Evolutionary conservation across 768 basidiomycete genomes (phyloP).

Genomic region (Suillus decipiens): DNA sequence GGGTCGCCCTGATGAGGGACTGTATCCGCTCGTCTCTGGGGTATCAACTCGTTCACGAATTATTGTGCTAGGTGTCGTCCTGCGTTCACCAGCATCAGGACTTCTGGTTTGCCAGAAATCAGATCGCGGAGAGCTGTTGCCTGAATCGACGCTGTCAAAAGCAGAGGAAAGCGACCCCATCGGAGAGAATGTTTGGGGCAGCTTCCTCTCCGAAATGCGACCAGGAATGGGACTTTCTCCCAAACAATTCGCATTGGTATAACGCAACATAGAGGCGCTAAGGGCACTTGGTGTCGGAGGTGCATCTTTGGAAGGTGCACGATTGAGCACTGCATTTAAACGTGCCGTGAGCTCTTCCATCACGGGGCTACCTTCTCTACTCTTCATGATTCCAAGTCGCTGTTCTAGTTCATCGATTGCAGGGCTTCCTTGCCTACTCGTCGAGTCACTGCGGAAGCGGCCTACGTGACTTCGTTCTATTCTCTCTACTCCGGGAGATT

Average conservation of each 20-base stretch:
- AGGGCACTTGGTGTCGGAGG: constrained; percentile 21
- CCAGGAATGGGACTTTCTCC: constrained; percentile 29
- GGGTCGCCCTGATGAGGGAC: constrained; percentile 24
- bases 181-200: constrained; percentile 15
- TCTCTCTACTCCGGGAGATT: constrained; percentile 30
- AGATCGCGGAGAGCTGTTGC: constrained; percentile 1
- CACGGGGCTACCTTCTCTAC: constrained; percentile 55
- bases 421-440: constrained; percentile 56
- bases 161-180: constrained; percentile 7
- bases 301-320: constrained; percentile 30
- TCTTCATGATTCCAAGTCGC: constrained; percentile 56
- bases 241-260: constrained; percentile 16
- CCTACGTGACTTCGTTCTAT: constrained; percentile 44
- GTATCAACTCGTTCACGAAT: constrained; percentile 17
- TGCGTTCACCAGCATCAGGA: constrained; percentile 16
- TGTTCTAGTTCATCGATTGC: constrained; percentile 66
- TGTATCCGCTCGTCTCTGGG: constrained; percentile 16
- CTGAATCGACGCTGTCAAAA: constrained; percentile 9
- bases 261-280: constrained; percentile 22
- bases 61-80: constrained; percentile 14
- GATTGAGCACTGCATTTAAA: constrained; percentile 42
- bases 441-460: constrained; percentile 43
- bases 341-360: constrained; percentile 52
- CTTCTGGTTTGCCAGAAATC: constrained; percentile 7
- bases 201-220: constrained; percentile 25